phyloP scores from a whole-genome alignment of 2,329 filamentous ascomycete genomes.

The Zymoseptoria passerinii region DNA sequence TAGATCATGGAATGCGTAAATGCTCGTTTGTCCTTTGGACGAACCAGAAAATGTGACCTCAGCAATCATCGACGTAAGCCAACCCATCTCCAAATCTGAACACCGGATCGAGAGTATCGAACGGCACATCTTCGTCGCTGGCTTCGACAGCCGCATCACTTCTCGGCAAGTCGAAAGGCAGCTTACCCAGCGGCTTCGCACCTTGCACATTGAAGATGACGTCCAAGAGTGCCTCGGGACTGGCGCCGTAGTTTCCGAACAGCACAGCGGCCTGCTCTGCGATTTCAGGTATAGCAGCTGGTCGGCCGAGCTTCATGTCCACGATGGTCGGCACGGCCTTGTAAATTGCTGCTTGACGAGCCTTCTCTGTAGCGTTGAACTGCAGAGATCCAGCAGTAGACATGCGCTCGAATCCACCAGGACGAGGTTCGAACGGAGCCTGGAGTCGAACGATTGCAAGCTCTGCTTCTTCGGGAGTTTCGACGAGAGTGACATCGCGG shows the following conservation, averaged over 20 bases:
- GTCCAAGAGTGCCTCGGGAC: conserved; percentile 38
- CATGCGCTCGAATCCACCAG: conserved; percentile 34
- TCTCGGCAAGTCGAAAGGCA: conserved; percentile 43
- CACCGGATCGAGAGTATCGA: conserved; percentile 31
- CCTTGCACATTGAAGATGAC: conserved; percentile 34
- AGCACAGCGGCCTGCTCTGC: conserved; percentile 33
- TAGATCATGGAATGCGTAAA: too few relatives aligned
- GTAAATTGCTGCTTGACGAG: conserved; percentile 35
- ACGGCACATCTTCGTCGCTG: conserved; percentile 30
- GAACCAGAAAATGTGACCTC: not conserved
- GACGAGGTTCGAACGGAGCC: conserved; percentile 35
- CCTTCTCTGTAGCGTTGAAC: conserved; percentile 34
- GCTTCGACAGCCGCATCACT: conserved; percentile 38
- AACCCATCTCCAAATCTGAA: conserved; percentile 31
- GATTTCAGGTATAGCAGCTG: conserved; percentile 38
- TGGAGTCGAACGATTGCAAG: conserved; percentile 35
- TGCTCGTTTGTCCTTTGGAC: too few relatives aligned
- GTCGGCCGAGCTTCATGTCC: conserved; percentile 39
- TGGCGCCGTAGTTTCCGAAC: conserved; percentile 35
- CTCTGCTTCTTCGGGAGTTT: conserved; percentile 33
- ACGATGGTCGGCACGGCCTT: conserved; percentile 34
- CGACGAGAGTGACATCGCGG: conserved; percentile 30
- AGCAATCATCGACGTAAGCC: conserved; percentile 20
- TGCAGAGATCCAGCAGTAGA: conserved; percentile 38
- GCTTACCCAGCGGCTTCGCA: conserved; percentile 33